phyloP scores from a whole-genome alignment of 805 yeast genomes.

The Candida schatavii region DNA sequence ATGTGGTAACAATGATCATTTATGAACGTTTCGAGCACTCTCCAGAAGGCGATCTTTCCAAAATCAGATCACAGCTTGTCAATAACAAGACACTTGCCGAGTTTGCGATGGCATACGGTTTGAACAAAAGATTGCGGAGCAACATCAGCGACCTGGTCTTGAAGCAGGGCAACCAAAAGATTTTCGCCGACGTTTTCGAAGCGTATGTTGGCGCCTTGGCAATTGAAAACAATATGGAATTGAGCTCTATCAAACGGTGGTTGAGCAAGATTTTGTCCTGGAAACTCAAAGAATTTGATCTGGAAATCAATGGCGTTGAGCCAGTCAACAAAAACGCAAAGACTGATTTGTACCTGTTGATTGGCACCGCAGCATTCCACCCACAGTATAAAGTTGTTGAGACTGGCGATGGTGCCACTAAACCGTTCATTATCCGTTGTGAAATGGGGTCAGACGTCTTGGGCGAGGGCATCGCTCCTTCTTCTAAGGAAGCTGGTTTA shows the following conservation, averaged over 20 bases:
- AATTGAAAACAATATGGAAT: slow-evolving; percentile 51
- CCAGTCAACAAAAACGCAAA: slow-evolving; percentile 68
- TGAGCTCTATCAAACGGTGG: slow-evolving; percentile 56
- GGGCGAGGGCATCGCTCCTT: slow-evolving; percentile 71
- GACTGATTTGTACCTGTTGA: slow-evolving; percentile 67
- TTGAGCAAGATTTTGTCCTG: slow-evolving; percentile 50
- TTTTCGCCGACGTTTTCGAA: slow-evolving; percentile 87
- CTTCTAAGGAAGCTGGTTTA: slow-evolving; percentile 72
- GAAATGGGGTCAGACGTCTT: slow-evolving; percentile 59
- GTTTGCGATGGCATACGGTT: slow-evolving; percentile 67
- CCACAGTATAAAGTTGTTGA: slow-evolving; percentile 54
- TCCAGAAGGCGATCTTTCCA: slow-evolving; percentile 78
- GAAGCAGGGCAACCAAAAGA: slow-evolving; percentile 58
- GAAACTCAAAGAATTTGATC: slow-evolving; percentile 30
- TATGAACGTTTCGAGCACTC: slow-evolving; percentile 65
- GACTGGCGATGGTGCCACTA: slow-evolving; percentile 44
- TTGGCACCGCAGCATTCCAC: slow-evolving; percentile 70
- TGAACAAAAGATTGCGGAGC: slow-evolving; percentile 54
- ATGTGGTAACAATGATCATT: slow-evolving; percentile 65
- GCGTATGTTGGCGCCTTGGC: slow-evolving; percentile 88
- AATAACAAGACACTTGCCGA: slow-evolving; percentile 69
- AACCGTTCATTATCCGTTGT: slow-evolving; percentile 65
- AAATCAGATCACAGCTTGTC: slow-evolving; percentile 65
- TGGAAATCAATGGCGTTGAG: slow-evolving; percentile 29
- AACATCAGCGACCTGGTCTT: slow-evolving; percentile 46